Base-by-base conservation (phyloP, 2,329 filamentous ascomycete species). In the Stromatinia cepivora region DNA sequence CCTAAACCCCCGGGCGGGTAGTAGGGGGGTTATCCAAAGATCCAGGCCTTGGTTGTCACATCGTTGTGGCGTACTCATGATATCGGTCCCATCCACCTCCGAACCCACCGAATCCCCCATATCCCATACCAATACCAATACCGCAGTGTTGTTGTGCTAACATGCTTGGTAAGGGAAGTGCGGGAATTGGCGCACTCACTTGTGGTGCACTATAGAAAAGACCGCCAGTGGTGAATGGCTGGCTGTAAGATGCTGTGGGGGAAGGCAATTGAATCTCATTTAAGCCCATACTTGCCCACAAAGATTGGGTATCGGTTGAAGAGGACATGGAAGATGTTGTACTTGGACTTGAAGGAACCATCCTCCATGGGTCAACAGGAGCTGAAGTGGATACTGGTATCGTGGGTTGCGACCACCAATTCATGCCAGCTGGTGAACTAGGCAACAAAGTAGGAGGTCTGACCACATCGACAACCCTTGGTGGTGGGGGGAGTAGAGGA, bases 311-410 rank as follows among this genome's bases (percentile, higher is more conserved):
- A 78, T 95, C 92, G 78, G 85, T 86, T 39, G 66, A 46, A 25
- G 61, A 63, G 22, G 59, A 64, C 61, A 64, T 52, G 67, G 90
- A 76, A 46, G 91, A 90, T 53, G 91, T 88, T 66, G 92, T 88
- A 79, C 89, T 92, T 65, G 93, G 92, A 77, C 92, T 97, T 67
- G 94, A 97, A 59, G 94, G 92, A 68, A 97, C 84, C 74, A 97
- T 89, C 80, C 91, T 93, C 94, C 94, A 98, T 69, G 92, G 86
- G 71, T 98, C 93, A 70, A 97, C 88, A 1, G 90, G 88, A 8
- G 87, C 87, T 56, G 91, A 86, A 72, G 93, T 82, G 54, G 85
- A 86, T 68, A 88, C 85, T 69, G 89, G 86, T 69, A 92, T 83
- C 46, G 86, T 84, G 62, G 86, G 82, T 77, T 92, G 90, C 69